A percentile compares a stretch with the other conserved stretches of the same genome.
Evolutionary conservation across 1,139 yeast species (phyloP).

Genomic region (Pichia sp.): DNA sequence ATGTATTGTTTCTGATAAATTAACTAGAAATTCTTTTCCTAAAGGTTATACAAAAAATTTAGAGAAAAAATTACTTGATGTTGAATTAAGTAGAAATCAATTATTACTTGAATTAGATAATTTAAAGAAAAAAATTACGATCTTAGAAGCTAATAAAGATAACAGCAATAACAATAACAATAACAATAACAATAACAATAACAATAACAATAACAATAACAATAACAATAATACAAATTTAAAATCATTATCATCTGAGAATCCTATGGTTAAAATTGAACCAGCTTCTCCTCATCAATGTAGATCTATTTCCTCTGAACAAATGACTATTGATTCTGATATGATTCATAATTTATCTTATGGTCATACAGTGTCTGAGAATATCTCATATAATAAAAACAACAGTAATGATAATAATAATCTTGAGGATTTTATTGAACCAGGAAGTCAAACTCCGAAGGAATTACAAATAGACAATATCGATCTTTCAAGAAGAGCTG

Average conservation of each 20-base stretch:
- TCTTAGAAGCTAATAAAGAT: neutral
- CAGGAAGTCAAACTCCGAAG: neutral
- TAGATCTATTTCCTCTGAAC: neutral
- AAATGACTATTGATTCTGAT: constrained; percentile 2
- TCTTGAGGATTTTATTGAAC: neutral
- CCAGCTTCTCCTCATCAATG: neutral
- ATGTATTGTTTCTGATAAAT: constrained; percentile 65
- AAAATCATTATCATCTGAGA: neutral
- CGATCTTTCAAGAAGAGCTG: neutral
- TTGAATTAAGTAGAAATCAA: constrained; percentile 50
- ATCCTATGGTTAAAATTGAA: neutral
- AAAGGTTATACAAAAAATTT: constrained; percentile 71
- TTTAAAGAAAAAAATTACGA: constrained; percentile 14
- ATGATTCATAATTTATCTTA: constrained; percentile 1
- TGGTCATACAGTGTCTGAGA: neutral
- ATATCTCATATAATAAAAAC: neutral
- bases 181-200: neutral
- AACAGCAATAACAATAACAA: neutral
- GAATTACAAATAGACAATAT: neutral
- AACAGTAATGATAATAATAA: neutral
- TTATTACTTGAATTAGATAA: constrained; percentile 30
- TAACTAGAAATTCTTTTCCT: constrained; percentile 68
- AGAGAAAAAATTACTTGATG: constrained; percentile 51
- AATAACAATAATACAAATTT: too few species aligned
- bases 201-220: too few species aligned